Conservation (phyloP, 306 rosid species). For the Prunus mume region DNA sequence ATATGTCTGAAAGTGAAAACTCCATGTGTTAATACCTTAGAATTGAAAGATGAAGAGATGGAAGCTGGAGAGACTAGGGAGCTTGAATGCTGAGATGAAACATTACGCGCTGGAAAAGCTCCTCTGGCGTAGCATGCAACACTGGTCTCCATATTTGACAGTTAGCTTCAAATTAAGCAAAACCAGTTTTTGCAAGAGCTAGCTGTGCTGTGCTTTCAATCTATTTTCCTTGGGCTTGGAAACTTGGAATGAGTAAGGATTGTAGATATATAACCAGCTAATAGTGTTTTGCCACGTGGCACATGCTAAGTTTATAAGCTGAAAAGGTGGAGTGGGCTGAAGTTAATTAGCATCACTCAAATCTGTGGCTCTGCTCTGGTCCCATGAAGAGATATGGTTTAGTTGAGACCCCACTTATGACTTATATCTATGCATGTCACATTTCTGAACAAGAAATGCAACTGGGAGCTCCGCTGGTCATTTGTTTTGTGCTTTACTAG, state of each 20-base stretch:
- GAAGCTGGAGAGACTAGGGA: constrained; percentile 27
- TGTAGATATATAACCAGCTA: constrained; percentile 19
- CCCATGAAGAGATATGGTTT: constrained; percentile 12
- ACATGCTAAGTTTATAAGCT: not conserved
- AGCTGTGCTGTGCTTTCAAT: not conserved
- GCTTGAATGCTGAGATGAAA: constrained; percentile 33
- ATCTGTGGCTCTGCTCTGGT: constrained; percentile 26
- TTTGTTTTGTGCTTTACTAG: not conserved
- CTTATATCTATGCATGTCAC: too few relatives aligned
- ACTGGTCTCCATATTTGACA: constrained; percentile 24
- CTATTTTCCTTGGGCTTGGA: not conserved
- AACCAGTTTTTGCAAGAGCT: not conserved
- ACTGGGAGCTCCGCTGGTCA: not conserved
- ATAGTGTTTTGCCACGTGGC: constrained; percentile 22
- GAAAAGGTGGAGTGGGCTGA: not conserved
- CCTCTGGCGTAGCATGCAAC: constrained; percentile 29
- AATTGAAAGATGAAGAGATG: constrained; percentile 35
- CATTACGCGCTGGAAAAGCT: constrained; percentile 17
- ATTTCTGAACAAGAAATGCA: not conserved
- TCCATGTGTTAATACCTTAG: constrained; percentile 18
- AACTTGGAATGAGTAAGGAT: constrained; percentile 12
- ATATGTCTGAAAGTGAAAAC: not conserved
- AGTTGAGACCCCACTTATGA: not conserved
- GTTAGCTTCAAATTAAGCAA: not conserved
- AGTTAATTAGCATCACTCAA: constrained; percentile 26